Base-by-base conservation (phyloP, 2,329 filamentous ascomycete species). In the Beauveria bassiana region DNA sequence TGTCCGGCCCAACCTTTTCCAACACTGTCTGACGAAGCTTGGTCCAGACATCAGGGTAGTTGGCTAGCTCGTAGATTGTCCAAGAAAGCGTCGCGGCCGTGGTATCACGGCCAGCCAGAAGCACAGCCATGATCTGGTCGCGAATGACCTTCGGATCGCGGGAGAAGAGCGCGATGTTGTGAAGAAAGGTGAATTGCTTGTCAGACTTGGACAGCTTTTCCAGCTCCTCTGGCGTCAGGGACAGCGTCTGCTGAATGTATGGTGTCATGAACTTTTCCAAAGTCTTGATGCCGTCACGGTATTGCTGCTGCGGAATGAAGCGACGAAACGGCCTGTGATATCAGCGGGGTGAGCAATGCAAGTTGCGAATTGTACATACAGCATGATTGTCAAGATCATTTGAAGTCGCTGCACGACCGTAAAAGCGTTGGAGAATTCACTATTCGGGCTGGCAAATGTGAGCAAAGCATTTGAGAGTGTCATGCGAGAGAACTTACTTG, bases 81-180 rank as follows among this genome's bases (percentile, higher is more conserved):
- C 91, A 96, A 0, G 86, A 89, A 0, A 97, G 80, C 0, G 90
- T 91, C 18, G 81, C 84, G 34, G 92, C 92, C 0, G 93, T 97
- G 16, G 93, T 96, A 73, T 97, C 93, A 45, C 90, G 84, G 14
- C 91, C 92, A 1, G 93, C 93, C 18, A 97, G 83, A 3, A 93
- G 80, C 12, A 93, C 81, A 9, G 86, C 85, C 53, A 91, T 83
- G 47, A 92, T 79, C 70, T 93, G 89, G 71, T 93, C 89, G n/a
- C 90, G 86, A 34, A 93, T 81, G 12, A 88, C 79, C 42, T 79
- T 79, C 0, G 76, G 75, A 60, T 83, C 77, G 14, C 86, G 82
- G 0, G 89, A 93, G 71, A 86, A 87, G 16, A 80, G 79, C 18
- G 88, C 88, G 12, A 93, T 81, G 59, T 87, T 87, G 70, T 93